Conservation (phyloP, 129 eudicot genomes). For the Helianthus tuberosus region DNA sequence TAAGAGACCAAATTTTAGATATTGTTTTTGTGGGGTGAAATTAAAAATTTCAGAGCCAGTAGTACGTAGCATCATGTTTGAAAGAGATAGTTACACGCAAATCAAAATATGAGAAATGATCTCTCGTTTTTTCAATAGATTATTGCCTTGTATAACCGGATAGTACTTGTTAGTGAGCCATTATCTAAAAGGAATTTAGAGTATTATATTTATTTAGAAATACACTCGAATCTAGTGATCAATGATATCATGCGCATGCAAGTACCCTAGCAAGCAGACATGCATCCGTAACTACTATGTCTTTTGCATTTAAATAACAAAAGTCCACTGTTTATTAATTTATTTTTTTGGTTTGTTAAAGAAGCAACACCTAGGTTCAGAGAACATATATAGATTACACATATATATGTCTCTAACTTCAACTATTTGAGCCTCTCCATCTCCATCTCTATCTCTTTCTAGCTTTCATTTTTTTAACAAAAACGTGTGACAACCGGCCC, state of each 20-base stretch:
- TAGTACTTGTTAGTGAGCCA: background rate
- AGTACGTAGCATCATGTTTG: too few species aligned
- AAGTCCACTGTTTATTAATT: slow-evolving; percentile 6
- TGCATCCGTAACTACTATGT: background rate
- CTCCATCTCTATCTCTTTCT: background rate
- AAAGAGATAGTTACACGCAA: background rate
- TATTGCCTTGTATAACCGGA: too few species aligned
- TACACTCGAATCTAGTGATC: background rate
- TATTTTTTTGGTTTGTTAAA: background rate
- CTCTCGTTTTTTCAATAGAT: background rate
- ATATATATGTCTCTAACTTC: background rate
- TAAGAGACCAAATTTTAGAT: background rate
- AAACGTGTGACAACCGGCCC: too few species aligned
- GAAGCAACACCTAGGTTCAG: background rate
- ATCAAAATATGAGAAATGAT: background rate
- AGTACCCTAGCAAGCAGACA: background rate
- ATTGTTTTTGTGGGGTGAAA: too few species aligned
- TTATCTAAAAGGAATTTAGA: background rate
- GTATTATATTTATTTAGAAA: background rate
- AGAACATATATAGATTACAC: background rate
- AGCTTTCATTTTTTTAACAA: background rate
- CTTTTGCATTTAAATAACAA: background rate
- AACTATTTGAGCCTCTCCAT: background rate
- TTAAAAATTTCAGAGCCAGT: too few species aligned
- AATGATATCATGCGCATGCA: slow-evolving; percentile 16